phyloP scores from a whole-genome alignment of 768 basidiomycete genomes.

The Mycena polygramma region DNA sequence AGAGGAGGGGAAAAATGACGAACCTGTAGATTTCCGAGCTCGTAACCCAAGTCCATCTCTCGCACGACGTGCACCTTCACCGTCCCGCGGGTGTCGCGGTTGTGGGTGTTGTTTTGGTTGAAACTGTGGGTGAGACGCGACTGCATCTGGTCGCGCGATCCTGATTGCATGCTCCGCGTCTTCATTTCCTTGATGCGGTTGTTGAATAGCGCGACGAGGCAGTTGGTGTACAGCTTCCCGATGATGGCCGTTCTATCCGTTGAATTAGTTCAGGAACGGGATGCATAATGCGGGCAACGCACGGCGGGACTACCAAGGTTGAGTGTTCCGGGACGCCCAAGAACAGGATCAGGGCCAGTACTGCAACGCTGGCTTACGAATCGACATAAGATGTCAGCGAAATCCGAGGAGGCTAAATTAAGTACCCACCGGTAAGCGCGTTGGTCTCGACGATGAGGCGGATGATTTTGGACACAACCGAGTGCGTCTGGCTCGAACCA shows the following conservation, averaged over 20 bases:
- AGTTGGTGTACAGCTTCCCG: conserved; percentile 35
- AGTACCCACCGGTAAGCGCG: conserved; percentile 19
- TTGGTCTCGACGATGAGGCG: conserved; percentile 38
- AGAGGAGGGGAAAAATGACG: too few relatives aligned
- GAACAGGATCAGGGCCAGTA: conserved; percentile 32
- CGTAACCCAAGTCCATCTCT: conserved; percentile 18
- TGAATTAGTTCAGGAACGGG: neutral
- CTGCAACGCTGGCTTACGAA: conserved; percentile 25
- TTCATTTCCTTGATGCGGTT: conserved; percentile 8
- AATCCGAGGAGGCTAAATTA: neutral
- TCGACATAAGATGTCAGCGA: neutral
- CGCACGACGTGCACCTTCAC: conserved; percentile 27
- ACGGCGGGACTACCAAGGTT: conserved; percentile 31
- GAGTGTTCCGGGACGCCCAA: conserved; percentile 24
- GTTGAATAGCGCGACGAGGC: conserved; percentile 30
- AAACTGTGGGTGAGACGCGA: neutral
- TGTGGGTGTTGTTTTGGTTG: neutral
- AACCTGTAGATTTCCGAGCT: conserved; percentile 10
- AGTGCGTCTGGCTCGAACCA: conserved; percentile 6
- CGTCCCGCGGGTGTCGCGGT: neutral
- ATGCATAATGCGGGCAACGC: neutral
- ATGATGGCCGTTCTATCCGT: conserved; percentile 28
- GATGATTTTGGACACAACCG: conserved; percentile 22
- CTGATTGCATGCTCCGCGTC: neutral
- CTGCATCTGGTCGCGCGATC: neutral